A percentile compares a stretch with the other conserved stretches of the same genome.
These are phyloP conservation scores for Chaetomiaceae sp. DNA, from an alignment of 2,329 filamentous ascomycete species.

Conservation along the genomic window DNA sequence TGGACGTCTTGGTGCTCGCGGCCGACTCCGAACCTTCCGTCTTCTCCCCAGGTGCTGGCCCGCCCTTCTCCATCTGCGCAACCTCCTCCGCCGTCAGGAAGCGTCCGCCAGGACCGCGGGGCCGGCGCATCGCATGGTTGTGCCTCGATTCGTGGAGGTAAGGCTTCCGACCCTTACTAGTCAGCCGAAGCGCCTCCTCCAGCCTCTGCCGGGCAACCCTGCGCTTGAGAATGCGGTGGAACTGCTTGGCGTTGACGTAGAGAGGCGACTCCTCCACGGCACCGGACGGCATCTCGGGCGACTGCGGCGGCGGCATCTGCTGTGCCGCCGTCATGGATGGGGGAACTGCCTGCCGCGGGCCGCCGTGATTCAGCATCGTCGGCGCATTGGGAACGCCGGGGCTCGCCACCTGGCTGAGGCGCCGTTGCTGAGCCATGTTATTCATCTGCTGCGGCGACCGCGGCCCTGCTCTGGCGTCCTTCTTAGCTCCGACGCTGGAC, in stretches of 20 bases:
- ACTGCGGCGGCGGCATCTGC: conserved; percentile 64
- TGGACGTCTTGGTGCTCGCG: conserved; percentile 27
- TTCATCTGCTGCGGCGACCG: conserved; percentile 72
- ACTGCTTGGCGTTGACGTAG: conserved; percentile 98
- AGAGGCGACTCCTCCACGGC: conserved; percentile 85
- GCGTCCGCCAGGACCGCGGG: conserved; percentile 85
- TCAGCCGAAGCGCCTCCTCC: conserved; percentile 86
- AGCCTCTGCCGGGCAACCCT: conserved; percentile 88
- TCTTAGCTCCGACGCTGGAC: conserved; percentile 62
- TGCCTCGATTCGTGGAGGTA: conserved; percentile 97
- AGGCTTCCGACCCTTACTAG: conserved; percentile 91
- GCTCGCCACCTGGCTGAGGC: conserved; percentile 73
- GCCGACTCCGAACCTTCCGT: conserved; percentile 23
- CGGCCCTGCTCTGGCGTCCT: conserved; percentile 60
- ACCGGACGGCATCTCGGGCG: conserved; percentile 70
- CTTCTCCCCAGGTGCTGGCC: conserved; percentile 31
- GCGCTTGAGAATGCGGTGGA: conserved; percentile 92
- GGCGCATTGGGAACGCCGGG: conserved; percentile 69
- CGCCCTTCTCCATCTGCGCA: conserved; percentile 73
- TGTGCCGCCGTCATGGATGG: conserved; percentile 60
- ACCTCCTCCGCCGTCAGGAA: conserved; percentile 97
- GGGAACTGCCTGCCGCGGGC: conserved; percentile 47
- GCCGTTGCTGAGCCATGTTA: conserved; percentile 54
- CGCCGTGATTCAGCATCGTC: conserved; percentile 67
- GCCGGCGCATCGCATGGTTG: conserved; percentile 95